phyloP scores from a whole-genome alignment of 805 yeast species.

The Pichia nanzhaoensis region DNA sequence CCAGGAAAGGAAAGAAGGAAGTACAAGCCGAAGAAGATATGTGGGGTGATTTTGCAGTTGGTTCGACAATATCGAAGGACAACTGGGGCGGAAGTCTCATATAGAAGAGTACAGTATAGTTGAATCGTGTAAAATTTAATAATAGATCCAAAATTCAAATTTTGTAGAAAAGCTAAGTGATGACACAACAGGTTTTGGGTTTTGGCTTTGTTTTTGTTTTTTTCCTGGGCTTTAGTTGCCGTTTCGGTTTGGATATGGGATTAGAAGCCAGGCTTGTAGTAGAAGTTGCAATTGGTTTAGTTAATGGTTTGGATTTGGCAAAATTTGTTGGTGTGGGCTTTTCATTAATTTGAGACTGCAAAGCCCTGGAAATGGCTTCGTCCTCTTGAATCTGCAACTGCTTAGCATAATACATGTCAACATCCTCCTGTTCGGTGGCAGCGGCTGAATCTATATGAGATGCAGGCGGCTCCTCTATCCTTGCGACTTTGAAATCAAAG shows the following conservation, averaged over 20 bases:
- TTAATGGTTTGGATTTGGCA: too few species aligned
- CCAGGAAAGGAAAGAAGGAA: background rate
- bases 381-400: slow-evolving; percentile 31
- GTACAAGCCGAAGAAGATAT: slow-evolving; percentile 8
- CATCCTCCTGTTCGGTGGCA: slow-evolving; percentile 4
- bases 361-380: slow-evolving; percentile 22
- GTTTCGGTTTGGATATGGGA: background rate
- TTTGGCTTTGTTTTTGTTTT: background rate
- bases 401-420: slow-evolving; percentile 24
- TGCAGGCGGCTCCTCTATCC: background rate
- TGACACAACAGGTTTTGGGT: slow-evolving; percentile 1
- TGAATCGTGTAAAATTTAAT: background rate
- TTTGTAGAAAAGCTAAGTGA: background rate
- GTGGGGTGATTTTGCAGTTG: slow-evolving; percentile 13
- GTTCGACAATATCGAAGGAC: slow-evolving; percentile 6
- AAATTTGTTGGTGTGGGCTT: background rate
- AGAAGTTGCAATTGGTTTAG: background rate
- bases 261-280: background rate
- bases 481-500: slow-evolving; percentile 5
- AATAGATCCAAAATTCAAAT: background rate
- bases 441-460: background rate
- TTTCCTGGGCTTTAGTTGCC: background rate
- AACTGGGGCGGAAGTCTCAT: slow-evolving; percentile 14
- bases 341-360: slow-evolving; percentile 17
- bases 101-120: background rate